Evolutionary conservation across 106 monocot genomes (phyloP).

Genomic region (Dendrobium officinale): DNA sequence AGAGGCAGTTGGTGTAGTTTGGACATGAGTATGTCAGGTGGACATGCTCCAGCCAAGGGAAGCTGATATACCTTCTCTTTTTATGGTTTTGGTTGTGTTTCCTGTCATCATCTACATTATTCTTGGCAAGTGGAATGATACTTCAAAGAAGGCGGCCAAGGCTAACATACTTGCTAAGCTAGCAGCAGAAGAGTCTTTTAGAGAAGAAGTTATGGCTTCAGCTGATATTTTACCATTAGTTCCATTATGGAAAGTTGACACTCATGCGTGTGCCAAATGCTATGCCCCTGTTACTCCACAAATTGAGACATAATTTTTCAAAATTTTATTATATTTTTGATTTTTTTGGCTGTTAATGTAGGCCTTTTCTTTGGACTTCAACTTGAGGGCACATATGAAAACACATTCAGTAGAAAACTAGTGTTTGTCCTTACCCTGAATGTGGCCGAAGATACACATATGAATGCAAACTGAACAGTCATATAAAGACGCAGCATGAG

Average conservation of each 20-base stretch:
- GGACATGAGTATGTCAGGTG: constrained; percentile 32
- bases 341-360: constrained; percentile 14
- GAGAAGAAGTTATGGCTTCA: constrained; percentile 39
- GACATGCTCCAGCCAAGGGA: constrained; percentile 97
- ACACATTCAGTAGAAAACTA: constrained; percentile 84
- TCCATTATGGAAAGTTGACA: constrained; percentile 21
- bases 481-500: constrained; percentile 78
- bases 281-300: constrained; percentile 36
- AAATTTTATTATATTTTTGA: not conserved
- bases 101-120: too few relatives aligned
- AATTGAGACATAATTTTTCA: too few relatives aligned
- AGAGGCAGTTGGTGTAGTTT: constrained; percentile 3
- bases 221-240: constrained; percentile 25
- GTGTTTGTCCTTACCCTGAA: constrained; percentile 70
- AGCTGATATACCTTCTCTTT: constrained; percentile 81
- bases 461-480: constrained; percentile 71
- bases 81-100: constrained; percentile 78
- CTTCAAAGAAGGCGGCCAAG: constrained; percentile 58
- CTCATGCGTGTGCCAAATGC: constrained; percentile 74
- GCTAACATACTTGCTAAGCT: constrained; percentile 58
- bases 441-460: constrained; percentile 83
- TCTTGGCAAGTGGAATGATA: constrained; percentile 76
- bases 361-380: constrained; percentile 97
- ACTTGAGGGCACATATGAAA: constrained; percentile 80
- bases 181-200: constrained; percentile 62